These are phyloP conservation scores for Globisporangium spinosum DNA, from an alignment of 352 stramenopile species.

Conservation along the genomic window DNA sequence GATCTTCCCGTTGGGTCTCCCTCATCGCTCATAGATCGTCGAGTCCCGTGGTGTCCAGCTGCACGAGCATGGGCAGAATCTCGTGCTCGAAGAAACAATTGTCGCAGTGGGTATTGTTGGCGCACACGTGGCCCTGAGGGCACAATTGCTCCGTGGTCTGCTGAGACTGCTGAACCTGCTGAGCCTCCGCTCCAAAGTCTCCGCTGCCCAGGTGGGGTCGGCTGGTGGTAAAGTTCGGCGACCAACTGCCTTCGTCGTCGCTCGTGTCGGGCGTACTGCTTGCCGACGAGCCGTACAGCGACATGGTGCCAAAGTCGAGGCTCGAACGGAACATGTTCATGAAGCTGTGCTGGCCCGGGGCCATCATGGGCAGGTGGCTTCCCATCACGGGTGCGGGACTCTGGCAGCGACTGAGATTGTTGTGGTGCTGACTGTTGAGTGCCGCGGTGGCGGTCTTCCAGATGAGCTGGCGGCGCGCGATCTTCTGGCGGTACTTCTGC, in stretches of 20 bases:
- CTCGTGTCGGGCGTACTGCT: constrained; percentile 19
- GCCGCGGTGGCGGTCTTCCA: constrained; percentile 19
- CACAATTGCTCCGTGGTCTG: neutral
- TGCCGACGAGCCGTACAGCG: constrained; percentile 4
- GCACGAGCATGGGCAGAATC: constrained; percentile 33
- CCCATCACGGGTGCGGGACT: constrained; percentile 17
- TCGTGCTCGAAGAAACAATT: constrained; percentile 34
- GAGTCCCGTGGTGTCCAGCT: constrained; percentile 23
- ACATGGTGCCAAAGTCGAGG: constrained; percentile 12
- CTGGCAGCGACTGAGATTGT: neutral
- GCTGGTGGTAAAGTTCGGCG: neutral
- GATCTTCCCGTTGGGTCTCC: neutral
- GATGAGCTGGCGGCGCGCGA: constrained; percentile 21
- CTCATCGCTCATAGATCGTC: neutral
- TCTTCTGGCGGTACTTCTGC: constrained; percentile 34
- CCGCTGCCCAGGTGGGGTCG: constrained; percentile 6
- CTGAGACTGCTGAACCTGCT: neutral
- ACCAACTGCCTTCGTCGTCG: constrained; percentile 19
- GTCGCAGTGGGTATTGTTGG: constrained; percentile 16
- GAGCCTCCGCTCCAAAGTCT: neutral
- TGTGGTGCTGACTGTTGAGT: constrained; percentile 5
- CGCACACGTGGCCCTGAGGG: constrained; percentile 10
- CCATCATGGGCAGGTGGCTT: constrained; percentile 14
- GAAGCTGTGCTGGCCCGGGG: constrained; percentile 7
- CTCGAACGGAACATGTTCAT: constrained; percentile 12